phyloP scores from a whole-genome alignment of 352 stramenopile genomes.

The Phytophthora pseudosyringae region DNA sequence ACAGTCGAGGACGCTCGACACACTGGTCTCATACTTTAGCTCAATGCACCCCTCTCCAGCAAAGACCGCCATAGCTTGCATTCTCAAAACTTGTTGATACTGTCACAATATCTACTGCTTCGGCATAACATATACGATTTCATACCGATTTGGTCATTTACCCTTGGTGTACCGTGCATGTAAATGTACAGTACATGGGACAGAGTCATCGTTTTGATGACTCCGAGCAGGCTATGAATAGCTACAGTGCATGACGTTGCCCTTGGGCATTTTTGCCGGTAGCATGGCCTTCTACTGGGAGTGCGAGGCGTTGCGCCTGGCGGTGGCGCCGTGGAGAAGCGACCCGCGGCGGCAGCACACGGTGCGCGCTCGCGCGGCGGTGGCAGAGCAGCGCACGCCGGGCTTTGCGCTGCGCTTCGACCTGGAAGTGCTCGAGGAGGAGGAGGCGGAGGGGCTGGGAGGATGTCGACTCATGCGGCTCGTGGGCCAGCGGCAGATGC shows the following conservation, averaged over 20 bases:
- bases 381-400: slow-evolving; percentile 45
- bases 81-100: too few species aligned
- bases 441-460: background rate
- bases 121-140: too few species aligned
- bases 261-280: background rate
- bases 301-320: slow-evolving; percentile 18
- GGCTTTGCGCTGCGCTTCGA: slow-evolving; percentile 57
- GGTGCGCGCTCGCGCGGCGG: slow-evolving; percentile 26
- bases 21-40: too few species aligned
- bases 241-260: background rate
- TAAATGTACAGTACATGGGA: too few species aligned
- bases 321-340: slow-evolving; percentile 33
- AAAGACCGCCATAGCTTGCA: too few species aligned
- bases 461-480: slow-evolving; percentile 19
- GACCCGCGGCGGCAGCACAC: slow-evolving; percentile 27
- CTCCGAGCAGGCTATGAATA: slow-evolving; percentile 19
- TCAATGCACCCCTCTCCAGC: too few species aligned
- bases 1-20: too few species aligned
- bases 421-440: slow-evolving; percentile 13
- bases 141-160: too few species aligned
- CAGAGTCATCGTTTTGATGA: too few species aligned
- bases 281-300: slow-evolving; percentile 35
- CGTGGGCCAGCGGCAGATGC: slow-evolving; percentile 62
- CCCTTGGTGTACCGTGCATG: too few species aligned
- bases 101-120: too few species aligned